phyloP scores from a whole-genome alignment of 768 basidiomycete genomes.

The Stropharia rugosoannulata region DNA sequence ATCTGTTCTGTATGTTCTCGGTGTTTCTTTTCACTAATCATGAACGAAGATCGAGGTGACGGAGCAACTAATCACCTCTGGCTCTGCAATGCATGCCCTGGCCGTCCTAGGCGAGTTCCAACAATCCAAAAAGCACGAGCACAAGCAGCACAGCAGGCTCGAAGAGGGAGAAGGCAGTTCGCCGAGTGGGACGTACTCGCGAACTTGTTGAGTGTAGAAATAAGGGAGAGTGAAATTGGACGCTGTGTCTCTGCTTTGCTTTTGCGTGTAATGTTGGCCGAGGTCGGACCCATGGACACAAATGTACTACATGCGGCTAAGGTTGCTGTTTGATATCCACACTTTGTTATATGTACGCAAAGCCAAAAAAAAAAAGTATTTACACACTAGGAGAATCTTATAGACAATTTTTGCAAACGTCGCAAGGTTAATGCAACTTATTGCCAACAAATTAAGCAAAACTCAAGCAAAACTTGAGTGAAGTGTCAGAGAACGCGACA shows the following conservation, averaged over 20 bases:
- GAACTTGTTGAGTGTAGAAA: constrained; percentile 48
- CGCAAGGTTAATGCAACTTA: neutral
- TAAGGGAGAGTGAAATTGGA: neutral
- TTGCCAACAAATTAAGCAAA: too few species aligned
- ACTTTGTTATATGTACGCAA: neutral
- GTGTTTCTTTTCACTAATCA: neutral
- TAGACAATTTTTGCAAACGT: too few species aligned
- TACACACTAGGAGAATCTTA: too few species aligned
- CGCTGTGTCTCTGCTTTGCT: neutral
- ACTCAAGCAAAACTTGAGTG: too few species aligned
- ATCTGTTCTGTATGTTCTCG: neutral
- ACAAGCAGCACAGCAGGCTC: constrained; percentile 40
- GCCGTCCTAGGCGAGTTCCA: constrained; percentile 33
- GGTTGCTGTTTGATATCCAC: too few species aligned
- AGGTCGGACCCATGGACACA: too few species aligned
- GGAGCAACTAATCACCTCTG: constrained; percentile 48
- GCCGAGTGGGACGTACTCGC: constrained; percentile 65
- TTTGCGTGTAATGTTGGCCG: too few species aligned
- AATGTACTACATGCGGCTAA: too few species aligned
- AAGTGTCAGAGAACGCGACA: constrained; percentile 25
- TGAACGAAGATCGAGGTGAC: constrained; percentile 58
- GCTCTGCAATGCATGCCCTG: constrained; percentile 53
- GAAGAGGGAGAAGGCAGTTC: constrained; percentile 45
- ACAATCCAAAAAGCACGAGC: constrained; percentile 32
- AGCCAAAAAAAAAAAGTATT: neutral